These are phyloP conservation scores for Clavispora phyllophila DNA, from an alignment of 805 yeast species.

Conservation along the genomic window DNA sequence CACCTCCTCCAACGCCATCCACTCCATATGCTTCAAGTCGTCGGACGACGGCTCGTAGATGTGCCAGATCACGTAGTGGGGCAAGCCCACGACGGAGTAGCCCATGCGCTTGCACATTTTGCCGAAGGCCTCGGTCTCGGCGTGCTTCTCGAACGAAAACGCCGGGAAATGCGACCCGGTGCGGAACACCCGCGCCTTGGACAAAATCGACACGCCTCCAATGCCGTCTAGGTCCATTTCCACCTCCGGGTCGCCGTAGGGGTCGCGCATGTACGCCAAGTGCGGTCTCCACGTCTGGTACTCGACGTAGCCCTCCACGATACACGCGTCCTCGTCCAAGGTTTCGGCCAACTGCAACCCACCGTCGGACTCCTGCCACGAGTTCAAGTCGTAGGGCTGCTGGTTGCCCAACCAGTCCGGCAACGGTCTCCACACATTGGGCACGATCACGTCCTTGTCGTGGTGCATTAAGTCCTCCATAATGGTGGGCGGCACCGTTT, in stretches of 20 bases:
- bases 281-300: conserved; percentile 98
- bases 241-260: conserved; percentile 89
- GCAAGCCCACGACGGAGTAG: conserved; percentile 79
- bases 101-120: conserved; percentile 85
- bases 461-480: conserved; percentile 91
- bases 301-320: conserved; percentile 96
- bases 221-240: conserved; percentile 94
- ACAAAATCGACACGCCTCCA: conserved; percentile 92
- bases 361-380: conserved; percentile 84
- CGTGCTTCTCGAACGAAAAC: conserved; percentile 91
- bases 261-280: conserved; percentile 89
- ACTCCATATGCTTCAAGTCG: conserved; percentile 81
- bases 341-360: conserved; percentile 70
- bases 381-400: conserved; percentile 79
- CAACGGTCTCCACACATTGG: conserved; percentile 88
- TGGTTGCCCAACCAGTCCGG: conserved; percentile 84
- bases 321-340: conserved; percentile 89
- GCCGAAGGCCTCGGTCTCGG: conserved; percentile 97
- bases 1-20: conserved; percentile 80
- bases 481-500: conserved; percentile 77
- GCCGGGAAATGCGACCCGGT: conserved; percentile 95
- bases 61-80: conserved; percentile 90
- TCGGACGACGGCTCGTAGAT: conserved; percentile 91
- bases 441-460: conserved; percentile 86
- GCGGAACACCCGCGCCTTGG: conserved; percentile 82